phyloP scores from a whole-genome alignment of 2,329 filamentous ascomycete genomes.

The Curvularia sp. region DNA sequence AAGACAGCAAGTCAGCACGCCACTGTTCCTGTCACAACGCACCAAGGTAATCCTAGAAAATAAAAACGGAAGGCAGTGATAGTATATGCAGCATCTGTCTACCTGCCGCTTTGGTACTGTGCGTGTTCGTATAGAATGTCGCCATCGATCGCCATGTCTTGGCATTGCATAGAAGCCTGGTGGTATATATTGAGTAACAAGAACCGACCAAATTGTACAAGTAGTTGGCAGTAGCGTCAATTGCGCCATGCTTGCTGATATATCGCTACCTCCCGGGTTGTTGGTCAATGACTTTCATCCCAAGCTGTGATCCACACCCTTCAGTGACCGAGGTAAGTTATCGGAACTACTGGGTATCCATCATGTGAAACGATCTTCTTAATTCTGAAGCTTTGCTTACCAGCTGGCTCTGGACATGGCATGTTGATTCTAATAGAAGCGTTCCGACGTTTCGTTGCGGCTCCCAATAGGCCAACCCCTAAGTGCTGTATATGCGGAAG shows the following conservation, averaged over 20 bases:
- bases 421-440: background rate
- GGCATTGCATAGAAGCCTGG: background rate
- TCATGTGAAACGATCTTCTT: background rate
- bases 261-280: background rate
- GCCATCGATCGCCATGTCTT: background rate
- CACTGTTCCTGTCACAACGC: no score
- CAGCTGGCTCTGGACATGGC: no score
- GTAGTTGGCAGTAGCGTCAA: background rate
- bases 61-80: background rate
- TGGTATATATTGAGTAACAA: background rate
- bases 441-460: background rate
- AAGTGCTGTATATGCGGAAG: background rate
- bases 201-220: no score
- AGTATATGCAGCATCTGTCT: background rate
- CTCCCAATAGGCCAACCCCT: background rate
- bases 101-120: background rate
- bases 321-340: background rate
- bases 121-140: background rate
- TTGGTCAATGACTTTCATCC: background rate
- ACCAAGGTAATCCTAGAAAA: no score
- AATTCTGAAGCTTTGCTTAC: background rate
- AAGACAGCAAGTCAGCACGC: background rate
- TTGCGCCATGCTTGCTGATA: background rate
- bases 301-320: background rate
- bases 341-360: background rate